Evolutionary conservation across 192 early-diverging fungal species (phyloP).

Genomic region (Fimicolochytrium jonesii): DNA sequence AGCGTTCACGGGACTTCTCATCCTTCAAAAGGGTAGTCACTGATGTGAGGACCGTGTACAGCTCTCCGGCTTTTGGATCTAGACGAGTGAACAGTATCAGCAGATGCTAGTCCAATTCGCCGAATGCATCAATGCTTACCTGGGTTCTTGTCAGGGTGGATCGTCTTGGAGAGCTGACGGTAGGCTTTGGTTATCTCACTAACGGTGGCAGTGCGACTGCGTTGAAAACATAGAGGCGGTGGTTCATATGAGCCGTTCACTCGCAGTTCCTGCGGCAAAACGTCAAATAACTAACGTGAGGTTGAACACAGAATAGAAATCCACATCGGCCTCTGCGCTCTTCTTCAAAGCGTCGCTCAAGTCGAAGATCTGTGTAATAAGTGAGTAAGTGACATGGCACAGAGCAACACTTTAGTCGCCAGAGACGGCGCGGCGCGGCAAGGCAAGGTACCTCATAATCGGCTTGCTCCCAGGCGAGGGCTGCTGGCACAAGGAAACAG

Average conservation of each 20-base stretch:
- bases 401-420: background rate
- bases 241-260: conserved; percentile 32
- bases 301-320: conserved; percentile 18
- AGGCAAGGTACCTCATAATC: conserved; percentile 44
- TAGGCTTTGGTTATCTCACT: conserved; percentile 42
- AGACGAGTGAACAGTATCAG: too few relatives aligned
- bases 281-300: background rate
- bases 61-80: conserved; percentile 15
- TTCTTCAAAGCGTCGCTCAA: conserved; percentile 9
- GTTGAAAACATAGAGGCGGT: too few relatives aligned
- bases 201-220: conserved; percentile 24
- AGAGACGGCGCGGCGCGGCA: conserved; percentile 9
- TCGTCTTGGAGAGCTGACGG: conserved; percentile 30
- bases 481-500: too few relatives aligned
- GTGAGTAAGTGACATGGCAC: background rate
- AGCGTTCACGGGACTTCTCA: conserved; percentile 32
- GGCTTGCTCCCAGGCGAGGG: conserved; percentile 39
- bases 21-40: conserved; percentile 39
- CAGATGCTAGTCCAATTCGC: too few relatives aligned
- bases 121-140: too few relatives aligned
- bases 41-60: conserved; percentile 44
- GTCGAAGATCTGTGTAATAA: background rate
- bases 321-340: background rate
- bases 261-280: background rate
- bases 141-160: conserved; percentile 54